phyloP scores from a whole-genome alignment of 2,329 filamentous ascomycete species.

The Pseudomassariella vexata region DNA sequence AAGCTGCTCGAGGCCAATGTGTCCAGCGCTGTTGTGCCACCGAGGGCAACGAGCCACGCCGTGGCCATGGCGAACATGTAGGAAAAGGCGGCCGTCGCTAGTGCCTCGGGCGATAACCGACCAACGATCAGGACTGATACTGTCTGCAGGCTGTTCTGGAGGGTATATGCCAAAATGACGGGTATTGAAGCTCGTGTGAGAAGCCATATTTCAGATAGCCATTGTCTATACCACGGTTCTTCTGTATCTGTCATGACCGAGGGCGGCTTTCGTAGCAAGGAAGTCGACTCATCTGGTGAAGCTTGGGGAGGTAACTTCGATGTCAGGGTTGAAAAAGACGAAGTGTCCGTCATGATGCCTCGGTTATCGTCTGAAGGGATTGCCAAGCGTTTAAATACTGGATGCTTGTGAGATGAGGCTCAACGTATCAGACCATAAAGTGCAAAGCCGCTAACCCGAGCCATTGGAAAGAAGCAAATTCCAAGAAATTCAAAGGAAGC shows the following conservation, averaged over 20 bases:
- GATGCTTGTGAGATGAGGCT: too few relatives aligned
- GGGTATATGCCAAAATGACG: conserved; percentile 76
- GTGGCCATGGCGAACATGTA: conserved; percentile 94
- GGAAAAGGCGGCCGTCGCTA: conserved; percentile 78
- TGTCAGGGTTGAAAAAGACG: conserved; percentile 1
- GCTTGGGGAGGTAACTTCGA: conserved; percentile 1
- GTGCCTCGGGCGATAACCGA: conserved; percentile 69
- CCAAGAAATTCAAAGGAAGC: too few relatives aligned
- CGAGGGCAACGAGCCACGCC: conserved; percentile 79
- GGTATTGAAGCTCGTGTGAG: conserved; percentile 66
- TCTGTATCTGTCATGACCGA: neutral
- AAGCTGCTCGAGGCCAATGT: conserved; percentile 79
- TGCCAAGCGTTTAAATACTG: too few relatives aligned
- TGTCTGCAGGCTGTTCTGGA: conserved; percentile 83
- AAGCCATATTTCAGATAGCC: conserved; percentile 57
- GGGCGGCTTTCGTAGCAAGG: conserved; percentile 1
- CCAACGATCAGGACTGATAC: conserved; percentile 77
- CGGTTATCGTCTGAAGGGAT: too few relatives aligned
- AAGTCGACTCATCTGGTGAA: conserved; percentile 2
- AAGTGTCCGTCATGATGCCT: conserved; percentile 2
- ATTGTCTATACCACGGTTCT: conserved; percentile 15
- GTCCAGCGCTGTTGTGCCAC: conserved; percentile 80
- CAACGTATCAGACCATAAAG: too few relatives aligned
- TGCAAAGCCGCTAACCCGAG: too few relatives aligned
- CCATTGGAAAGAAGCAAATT: too few relatives aligned